These are phyloP conservation scores for Schizophyllum commune DNA, from an alignment of 1,284 basidiomycete species.

Conservation along the genomic window DNA sequence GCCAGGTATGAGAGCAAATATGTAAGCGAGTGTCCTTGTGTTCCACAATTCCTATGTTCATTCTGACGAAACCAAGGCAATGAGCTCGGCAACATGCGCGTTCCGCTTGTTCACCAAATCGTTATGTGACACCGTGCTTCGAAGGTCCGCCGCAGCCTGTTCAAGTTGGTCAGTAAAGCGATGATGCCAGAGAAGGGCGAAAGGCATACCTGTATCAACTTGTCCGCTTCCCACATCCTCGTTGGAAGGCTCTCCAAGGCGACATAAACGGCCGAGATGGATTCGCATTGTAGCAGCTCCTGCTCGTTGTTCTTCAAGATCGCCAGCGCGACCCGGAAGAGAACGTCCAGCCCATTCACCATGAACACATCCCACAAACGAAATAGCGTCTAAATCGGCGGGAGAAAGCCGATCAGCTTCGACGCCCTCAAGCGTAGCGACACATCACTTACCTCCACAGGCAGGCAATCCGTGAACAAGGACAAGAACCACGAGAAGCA, in stretches of 20 bases:
- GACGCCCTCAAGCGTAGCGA: background rate
- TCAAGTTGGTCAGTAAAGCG: background rate
- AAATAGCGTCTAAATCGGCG: slow-evolving; percentile 63
- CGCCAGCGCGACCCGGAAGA: slow-evolving; percentile 86
- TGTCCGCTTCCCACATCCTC: slow-evolving; percentile 88
- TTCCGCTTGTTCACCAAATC: slow-evolving; percentile 66
- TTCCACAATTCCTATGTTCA: background rate
- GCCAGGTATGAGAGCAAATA: background rate
- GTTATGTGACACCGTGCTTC: slow-evolving; percentile 52
- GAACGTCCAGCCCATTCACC: slow-evolving; percentile 85
- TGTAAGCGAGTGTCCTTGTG: background rate
- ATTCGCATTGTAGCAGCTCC: slow-evolving; percentile 77
- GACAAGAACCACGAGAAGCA: slow-evolving; percentile 99
- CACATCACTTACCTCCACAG: slow-evolving; percentile 69
- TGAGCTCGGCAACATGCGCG: slow-evolving; percentile 45
- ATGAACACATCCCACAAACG: slow-evolving; percentile 95
- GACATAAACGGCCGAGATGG: slow-evolving; percentile 82
- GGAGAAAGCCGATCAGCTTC: background rate
- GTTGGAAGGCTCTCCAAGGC: slow-evolving; percentile 82
- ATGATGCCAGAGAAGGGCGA: background rate
- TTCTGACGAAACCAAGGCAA: slow-evolving; percentile 28
- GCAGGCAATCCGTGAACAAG: slow-evolving; percentile 92
- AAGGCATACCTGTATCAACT: slow-evolving; percentile 68
- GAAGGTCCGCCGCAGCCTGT: slow-evolving; percentile 65
- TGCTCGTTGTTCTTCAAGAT: slow-evolving; percentile 80